These are phyloP conservation scores for Nitzschia sp. DNA, from an alignment of 108 stramenopile genomes.

Conservation along the genomic window DNA sequence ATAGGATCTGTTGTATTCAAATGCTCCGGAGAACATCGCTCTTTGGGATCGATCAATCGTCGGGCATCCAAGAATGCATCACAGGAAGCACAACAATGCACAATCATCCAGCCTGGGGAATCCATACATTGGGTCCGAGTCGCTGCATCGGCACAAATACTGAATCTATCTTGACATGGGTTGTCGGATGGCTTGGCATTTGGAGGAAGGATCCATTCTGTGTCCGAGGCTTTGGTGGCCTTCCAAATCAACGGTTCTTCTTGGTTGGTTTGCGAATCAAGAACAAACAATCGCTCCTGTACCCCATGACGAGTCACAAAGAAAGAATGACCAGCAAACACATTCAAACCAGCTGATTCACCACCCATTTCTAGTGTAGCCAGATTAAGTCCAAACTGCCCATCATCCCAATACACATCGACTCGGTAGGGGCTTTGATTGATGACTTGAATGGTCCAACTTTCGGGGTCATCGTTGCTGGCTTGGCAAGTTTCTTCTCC, in stretches of 20 bases:
- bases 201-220: slow-evolving; percentile 28
- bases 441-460: background rate
- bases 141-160: slow-evolving; percentile 32
- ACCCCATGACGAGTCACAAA: slow-evolving; percentile 70
- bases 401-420: slow-evolving; percentile 67
- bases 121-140: slow-evolving; percentile 35
- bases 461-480: too few relatives aligned
- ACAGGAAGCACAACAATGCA: slow-evolving; percentile 59
- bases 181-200: slow-evolving; percentile 46
- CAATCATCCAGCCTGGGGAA: slow-evolving; percentile 64
- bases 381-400: slow-evolving; percentile 39
- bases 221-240: background rate
- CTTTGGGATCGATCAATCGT: slow-evolving; percentile 45
- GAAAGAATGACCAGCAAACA: slow-evolving; percentile 45
- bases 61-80: slow-evolving; percentile 51
- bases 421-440: slow-evolving; percentile 37
- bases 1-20: slow-evolving; percentile 53
- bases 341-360: slow-evolving; percentile 23
- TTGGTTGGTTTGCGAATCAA: slow-evolving; percentile 30
- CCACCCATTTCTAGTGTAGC: slow-evolving; percentile 38
- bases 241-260: background rate
- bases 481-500: too few relatives aligned
- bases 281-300: slow-evolving; percentile 50
- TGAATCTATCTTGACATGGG: slow-evolving; percentile 56
- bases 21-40: slow-evolving; percentile 48